Percentiles rank a stretch among this genome's conserved stretches.
Evolutionary conservation across 768 basidiomycete species (phyloP).

Genomic region (Mycena polygramma): DNA sequence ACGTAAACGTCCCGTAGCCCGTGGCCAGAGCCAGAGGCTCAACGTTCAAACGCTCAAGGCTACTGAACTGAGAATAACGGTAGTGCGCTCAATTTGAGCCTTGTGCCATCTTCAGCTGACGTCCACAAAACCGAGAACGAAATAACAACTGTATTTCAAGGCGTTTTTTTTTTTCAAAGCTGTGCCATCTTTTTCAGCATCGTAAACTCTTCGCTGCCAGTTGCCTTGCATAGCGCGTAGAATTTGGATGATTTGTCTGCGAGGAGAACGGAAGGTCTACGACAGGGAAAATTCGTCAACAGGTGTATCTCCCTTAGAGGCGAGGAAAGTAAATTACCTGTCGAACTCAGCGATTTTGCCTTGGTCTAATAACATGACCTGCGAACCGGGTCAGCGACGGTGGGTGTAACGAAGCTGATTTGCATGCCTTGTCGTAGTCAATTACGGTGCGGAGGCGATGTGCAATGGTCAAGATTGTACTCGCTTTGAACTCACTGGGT

Average conservation of each 20-base stretch:
- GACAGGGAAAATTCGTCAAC: constrained; percentile 60
- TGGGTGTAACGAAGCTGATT: no score
- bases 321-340: constrained; percentile 44
- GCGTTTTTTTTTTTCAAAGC: neutral
- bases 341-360: constrained; percentile 86
- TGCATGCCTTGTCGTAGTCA: neutral
- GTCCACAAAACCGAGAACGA: no score
- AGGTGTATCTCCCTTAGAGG: constrained; percentile 57
- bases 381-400: neutral
- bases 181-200: constrained; percentile 62
- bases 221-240: constrained; percentile 65
- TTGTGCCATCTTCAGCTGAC: no score
- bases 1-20: no score
- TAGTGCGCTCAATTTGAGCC: no score
- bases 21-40: no score
- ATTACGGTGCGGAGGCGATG: neutral
- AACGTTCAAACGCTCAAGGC: no score
- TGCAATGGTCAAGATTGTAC: neutral
- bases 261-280: constrained; percentile 55
- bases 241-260: constrained; percentile 61
- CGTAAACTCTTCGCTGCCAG: constrained; percentile 65
- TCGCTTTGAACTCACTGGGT: neutral
- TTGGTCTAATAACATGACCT: constrained; percentile 85
- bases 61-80: no score
- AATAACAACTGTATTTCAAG: no score